Evolutionary conservation across 768 basidiomycete genomes (phyloP).

Genomic region (Xanthoconium stramineum): DNA sequence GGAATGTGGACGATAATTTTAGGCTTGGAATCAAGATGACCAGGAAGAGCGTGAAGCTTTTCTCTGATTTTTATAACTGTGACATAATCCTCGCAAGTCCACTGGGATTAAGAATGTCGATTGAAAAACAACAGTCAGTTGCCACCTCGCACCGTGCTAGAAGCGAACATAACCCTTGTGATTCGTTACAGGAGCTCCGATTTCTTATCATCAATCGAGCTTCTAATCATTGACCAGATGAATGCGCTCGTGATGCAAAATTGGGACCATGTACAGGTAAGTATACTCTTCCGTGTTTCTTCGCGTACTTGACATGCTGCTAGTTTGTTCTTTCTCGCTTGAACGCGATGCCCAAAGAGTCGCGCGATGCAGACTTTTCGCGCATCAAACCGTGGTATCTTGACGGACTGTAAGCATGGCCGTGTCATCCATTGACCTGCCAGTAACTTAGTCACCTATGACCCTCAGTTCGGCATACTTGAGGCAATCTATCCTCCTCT

Average conservation of each 20-base stretch:
- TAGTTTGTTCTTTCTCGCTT: conserved; percentile 84
- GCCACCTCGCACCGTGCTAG: not conserved
- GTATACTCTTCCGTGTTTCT: conserved; percentile 9
- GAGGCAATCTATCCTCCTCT: conserved; percentile 86
- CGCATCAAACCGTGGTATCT: conserved; percentile 98
- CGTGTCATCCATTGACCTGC: conserved; percentile 69
- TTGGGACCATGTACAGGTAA: conserved; percentile 95
- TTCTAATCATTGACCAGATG: conserved; percentile 88
- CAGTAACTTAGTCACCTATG: not conserved
- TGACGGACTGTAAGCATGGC: conserved; percentile 77
- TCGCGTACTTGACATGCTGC: not conserved
- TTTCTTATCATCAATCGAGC: conserved; percentile 90
- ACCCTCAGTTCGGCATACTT: conserved; percentile 69
- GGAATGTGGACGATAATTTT: conserved; percentile 97
- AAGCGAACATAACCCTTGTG: not conserved
- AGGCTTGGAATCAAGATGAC: conserved; percentile 91
- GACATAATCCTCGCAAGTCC: conserved; percentile 95
- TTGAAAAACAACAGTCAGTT: conserved; percentile 90
- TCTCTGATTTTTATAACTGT: conserved; percentile 84
- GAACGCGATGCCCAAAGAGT: conserved; percentile 89
- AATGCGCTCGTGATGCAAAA: conserved; percentile 97
- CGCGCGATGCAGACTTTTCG: conserved; percentile 93
- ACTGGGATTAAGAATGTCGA: conserved; percentile 82
- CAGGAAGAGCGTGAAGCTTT: conserved; percentile 86
- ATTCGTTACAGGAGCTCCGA: conserved; percentile 65